Conservation (phyloP, 2,329 filamentous ascomycete species). For the Claviceps sp. region DNA sequence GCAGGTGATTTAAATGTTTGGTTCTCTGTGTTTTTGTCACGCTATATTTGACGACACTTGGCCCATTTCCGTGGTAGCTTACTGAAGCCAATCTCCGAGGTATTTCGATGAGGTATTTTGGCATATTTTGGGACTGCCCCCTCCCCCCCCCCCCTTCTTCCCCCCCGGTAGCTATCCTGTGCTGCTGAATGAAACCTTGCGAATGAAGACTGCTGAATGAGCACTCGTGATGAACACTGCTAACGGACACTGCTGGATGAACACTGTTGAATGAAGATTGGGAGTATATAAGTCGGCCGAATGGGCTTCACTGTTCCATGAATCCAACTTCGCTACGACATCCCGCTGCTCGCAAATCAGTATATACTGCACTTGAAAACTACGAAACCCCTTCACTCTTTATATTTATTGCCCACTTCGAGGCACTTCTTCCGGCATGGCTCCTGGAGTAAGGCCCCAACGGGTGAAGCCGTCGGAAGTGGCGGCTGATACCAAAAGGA, state of each 20-base stretch:
- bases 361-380: neutral
- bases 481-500: slow-evolving; percentile 58
- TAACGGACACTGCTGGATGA: too few species aligned
- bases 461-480: slow-evolving; percentile 41
- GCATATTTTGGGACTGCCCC: too few species aligned
- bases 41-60: slow-evolving; percentile 18
- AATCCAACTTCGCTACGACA: slow-evolving; percentile 5
- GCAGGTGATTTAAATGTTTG: slow-evolving; percentile 21
- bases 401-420: neutral
- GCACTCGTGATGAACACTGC: too few species aligned
- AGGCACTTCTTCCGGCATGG: slow-evolving; percentile 14
- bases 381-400: neutral
- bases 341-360: neutral
- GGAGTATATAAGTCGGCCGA: slow-evolving; percentile 4
- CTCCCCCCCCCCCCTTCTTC: too few species aligned
- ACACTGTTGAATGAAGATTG: neutral
- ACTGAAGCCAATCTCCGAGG: slow-evolving; percentile 6
- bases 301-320: slow-evolving; percentile 7
- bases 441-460: slow-evolving; percentile 17
- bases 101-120: neutral
- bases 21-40: slow-evolving; percentile 21
- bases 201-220: too few species aligned
- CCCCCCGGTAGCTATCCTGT: too few species aligned
- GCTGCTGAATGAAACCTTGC: too few species aligned
- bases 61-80: slow-evolving; percentile 6